Conservation (phyloP, 345 rosid species). For the Xanthoceras sorbifolium region DNA sequence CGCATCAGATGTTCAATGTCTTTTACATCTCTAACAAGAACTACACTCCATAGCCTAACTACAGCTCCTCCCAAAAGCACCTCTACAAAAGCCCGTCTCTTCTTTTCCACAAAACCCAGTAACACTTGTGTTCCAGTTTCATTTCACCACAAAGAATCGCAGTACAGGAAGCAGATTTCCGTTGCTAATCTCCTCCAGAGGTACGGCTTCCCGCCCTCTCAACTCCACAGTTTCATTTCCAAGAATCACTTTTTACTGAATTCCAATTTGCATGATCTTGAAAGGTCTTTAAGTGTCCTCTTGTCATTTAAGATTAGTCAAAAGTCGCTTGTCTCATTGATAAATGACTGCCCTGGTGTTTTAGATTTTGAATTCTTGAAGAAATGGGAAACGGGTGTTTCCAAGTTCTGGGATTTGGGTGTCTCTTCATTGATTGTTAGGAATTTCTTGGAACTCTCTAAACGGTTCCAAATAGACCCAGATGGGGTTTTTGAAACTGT, state of each 20-base stretch:
- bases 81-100: background rate
- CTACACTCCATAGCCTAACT: background rate
- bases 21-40: background rate
- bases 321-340: constrained; percentile 47
- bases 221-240: constrained; percentile 47
- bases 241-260: constrained; percentile 43
- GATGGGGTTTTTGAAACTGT: constrained; percentile 39
- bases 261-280: constrained; percentile 46
- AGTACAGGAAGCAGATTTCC: constrained; percentile 44
- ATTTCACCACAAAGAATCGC: constrained; percentile 31
- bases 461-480: constrained; percentile 49
- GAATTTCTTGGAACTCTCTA: constrained; percentile 53
- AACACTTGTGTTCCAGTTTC: background rate
- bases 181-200: constrained; percentile 67
- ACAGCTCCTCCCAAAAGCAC: background rate
- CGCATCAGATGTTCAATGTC: background rate
- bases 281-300: constrained; percentile 57
- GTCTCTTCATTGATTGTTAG: constrained; percentile 40
- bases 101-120: constrained; percentile 20
- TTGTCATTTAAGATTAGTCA: constrained; percentile 58
- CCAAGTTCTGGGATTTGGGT: constrained; percentile 26
- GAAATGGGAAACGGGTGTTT: constrained; percentile 52
- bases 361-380: constrained; percentile 57
- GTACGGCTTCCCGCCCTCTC: constrained; percentile 66
- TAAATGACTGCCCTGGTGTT: constrained; percentile 64